phyloP scores from a whole-genome alignment of 352 stramenopile genomes.

The Plasmopara muralis region DNA sequence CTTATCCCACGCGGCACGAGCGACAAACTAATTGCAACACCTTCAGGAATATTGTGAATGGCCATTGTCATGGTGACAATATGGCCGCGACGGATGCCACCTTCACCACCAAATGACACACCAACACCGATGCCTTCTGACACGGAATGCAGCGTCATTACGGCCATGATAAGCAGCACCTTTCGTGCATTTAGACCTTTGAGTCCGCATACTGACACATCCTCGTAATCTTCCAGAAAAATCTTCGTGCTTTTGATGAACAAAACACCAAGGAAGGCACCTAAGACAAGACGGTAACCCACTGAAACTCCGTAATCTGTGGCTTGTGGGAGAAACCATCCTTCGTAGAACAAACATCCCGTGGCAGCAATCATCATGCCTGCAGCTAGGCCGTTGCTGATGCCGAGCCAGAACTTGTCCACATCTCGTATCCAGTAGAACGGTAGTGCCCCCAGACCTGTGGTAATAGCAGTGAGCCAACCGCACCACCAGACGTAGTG shows the following conservation, averaged over 20 bases:
- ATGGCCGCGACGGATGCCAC: conserved; percentile 89
- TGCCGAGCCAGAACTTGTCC: conserved; percentile 91
- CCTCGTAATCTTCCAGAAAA: conserved; percentile 93
- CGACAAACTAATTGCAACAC: conserved; percentile 93
- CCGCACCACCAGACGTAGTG: conserved; percentile 96
- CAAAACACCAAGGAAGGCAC: conserved; percentile 87
- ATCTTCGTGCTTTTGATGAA: conserved; percentile 96
- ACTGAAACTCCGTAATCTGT: conserved; percentile 62
- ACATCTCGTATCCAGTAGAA: conserved; percentile 92
- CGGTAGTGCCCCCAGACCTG: conserved; percentile 91
- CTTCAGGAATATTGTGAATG: conserved; percentile 98
- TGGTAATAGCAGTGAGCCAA: conserved; percentile 96
- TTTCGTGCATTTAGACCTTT: conserved; percentile 84
- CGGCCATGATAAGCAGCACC: conserved; percentile 95
- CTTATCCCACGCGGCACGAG: conserved; percentile 91
- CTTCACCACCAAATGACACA: conserved; percentile 94
- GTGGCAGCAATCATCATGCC: conserved; percentile 98
- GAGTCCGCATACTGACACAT: conserved; percentile 85
- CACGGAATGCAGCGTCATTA: conserved; percentile 98
- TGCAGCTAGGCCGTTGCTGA: conserved; percentile 92
- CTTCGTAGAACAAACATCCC: conserved; percentile 93
- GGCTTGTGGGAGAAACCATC: conserved; percentile 70
- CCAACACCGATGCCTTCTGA: conserved; percentile 96
- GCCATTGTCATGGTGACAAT: conserved; percentile 97
- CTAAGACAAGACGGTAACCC: conserved; percentile 79